Evolutionary conservation across 2,329 filamentous ascomycete genomes (phyloP).

Genomic region (Cladorrhinum sp.): DNA sequence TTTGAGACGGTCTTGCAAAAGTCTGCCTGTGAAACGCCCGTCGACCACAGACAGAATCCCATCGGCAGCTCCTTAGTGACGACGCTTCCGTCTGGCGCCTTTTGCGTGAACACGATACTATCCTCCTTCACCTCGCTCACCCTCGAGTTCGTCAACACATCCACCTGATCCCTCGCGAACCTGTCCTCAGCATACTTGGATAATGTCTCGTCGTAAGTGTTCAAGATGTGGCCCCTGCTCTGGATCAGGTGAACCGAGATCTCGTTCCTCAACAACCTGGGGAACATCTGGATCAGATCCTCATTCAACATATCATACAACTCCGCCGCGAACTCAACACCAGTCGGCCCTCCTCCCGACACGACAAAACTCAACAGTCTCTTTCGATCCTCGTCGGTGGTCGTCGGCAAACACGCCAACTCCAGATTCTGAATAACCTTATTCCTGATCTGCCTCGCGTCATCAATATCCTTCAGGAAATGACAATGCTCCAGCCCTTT

Average conservation of each 20-base stretch:
- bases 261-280: constrained; percentile 87
- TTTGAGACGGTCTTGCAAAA: constrained; percentile 73
- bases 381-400: constrained; percentile 78
- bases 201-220: constrained; percentile 94
- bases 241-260: constrained; percentile 98
- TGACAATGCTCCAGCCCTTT: constrained; percentile 90
- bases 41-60: constrained; percentile 97
- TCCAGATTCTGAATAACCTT: constrained; percentile 87
- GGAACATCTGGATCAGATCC: constrained; percentile 79
- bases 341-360: constrained; percentile 90
- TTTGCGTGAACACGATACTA: constrained; percentile 85
- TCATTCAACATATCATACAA: constrained; percentile 96
- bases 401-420: constrained; percentile 87
- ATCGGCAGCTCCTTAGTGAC: constrained; percentile 92
- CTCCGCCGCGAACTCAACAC: constrained; percentile 96
- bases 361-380: constrained; percentile 93
- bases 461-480: constrained; percentile 92
- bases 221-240: constrained; percentile 89
- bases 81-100: constrained; percentile 65
- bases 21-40: constrained; percentile 82
- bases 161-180: constrained; percentile 86
- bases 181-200: constrained; percentile 88
- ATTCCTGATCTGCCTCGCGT: constrained; percentile 87
- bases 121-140: constrained; percentile 85
- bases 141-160: constrained; percentile 87